phyloP scores from a whole-genome alignment of 208 protist genomes.

The Leishmania turanica region DNA sequence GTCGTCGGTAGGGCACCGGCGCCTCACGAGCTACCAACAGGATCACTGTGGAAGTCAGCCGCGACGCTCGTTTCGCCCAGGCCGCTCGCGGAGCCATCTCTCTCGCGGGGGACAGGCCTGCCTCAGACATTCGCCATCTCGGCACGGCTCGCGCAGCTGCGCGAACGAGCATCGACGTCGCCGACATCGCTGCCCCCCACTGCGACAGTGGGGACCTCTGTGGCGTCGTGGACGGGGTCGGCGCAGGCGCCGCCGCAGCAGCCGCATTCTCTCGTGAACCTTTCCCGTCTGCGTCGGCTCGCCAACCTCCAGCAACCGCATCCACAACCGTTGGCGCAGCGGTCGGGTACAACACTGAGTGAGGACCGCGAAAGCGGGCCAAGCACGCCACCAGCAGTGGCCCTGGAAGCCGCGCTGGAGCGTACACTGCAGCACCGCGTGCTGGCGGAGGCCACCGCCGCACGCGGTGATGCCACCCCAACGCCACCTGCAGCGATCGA shows the following conservation, averaged over 20 bases:
- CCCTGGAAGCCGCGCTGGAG: background rate
- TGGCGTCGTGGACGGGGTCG: background rate
- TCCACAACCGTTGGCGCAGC: background rate
- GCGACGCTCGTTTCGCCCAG: background rate
- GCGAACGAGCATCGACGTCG: constrained; percentile 5
- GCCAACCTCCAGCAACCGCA: background rate
- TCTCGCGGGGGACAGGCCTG: background rate
- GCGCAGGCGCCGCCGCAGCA: background rate
- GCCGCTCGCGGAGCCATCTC: background rate
- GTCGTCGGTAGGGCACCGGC: background rate
- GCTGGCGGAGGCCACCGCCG: background rate
- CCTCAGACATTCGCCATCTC: background rate
- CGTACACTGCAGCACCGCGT: background rate
- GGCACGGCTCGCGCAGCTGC: constrained; percentile 11
- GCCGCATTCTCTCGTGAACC: background rate
- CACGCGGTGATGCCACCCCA: background rate
- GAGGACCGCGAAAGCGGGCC: too few relatives aligned
- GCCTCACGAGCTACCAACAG: background rate
- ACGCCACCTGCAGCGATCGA: constrained; percentile 16
- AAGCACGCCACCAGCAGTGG: background rate
- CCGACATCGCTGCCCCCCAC: background rate
- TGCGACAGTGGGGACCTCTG: background rate
- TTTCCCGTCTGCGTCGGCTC: background rate
- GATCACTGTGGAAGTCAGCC: background rate
- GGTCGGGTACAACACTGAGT: background rate